Conservation (phyloP, 1,284 basidiomycete genomes). For the Athelia sp. region DNA sequence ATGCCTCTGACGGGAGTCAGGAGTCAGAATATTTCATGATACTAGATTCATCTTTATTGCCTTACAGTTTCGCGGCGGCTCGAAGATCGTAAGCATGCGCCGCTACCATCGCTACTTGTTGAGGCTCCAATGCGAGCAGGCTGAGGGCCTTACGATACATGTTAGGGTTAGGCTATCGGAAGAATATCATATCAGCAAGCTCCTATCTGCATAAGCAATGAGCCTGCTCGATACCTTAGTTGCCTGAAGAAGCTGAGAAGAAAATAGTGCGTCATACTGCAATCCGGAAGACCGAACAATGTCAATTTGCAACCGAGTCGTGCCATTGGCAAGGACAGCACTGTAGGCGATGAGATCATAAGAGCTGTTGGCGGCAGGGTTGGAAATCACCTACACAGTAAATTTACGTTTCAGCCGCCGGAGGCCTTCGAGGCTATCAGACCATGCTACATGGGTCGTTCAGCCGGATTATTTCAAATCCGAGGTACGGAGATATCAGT, state of each 20-base stretch:
- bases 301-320: conserved; percentile 13
- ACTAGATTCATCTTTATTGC: conserved; percentile 1
- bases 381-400: neutral
- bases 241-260: conserved; percentile 11
- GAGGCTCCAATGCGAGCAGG: conserved; percentile 9
- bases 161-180: conserved; percentile 12
- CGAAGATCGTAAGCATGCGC: conserved; percentile 14
- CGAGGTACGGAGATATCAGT: neutral
- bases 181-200: too few species aligned
- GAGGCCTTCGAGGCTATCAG: neutral
- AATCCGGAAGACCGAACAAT: conserved; percentile 11
- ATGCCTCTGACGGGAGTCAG: conserved; percentile 15
- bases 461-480: neutral
- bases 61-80: conserved; percentile 12
- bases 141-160: conserved; percentile 9
- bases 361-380: neutral
- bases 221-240: too few species aligned
- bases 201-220: too few species aligned
- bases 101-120: conserved; percentile 12
- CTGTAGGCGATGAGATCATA: conserved; percentile 5
- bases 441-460: neutral
- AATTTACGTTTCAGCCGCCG: neutral
- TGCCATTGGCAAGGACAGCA: conserved; percentile 13
- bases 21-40: conserved; percentile 4
- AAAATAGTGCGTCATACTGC: conserved; percentile 13